Evolutionary conservation across 1,139 yeast species (phyloP).

Genomic region (Sugiyamaella sp.): DNA sequence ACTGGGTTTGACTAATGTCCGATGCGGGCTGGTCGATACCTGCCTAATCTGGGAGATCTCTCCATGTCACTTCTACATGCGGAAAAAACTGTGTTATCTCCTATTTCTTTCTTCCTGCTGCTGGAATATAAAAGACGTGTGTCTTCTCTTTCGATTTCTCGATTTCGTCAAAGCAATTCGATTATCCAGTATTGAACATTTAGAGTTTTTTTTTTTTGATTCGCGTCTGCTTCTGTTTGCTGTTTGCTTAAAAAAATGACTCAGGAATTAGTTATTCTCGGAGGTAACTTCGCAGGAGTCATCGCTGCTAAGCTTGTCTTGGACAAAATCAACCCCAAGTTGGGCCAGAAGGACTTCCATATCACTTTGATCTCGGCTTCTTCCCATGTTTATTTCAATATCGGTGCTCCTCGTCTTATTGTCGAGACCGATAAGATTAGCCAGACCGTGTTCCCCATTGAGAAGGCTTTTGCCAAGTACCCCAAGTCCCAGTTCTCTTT

Average conservation of each 20-base stretch:
- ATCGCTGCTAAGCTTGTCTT: slow-evolving; percentile 28
- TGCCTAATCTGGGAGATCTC: neutral
- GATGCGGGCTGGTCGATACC: neutral
- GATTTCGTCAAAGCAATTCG: neutral
- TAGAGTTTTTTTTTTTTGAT: neutral
- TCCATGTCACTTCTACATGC: neutral
- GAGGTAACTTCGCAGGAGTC: slow-evolving; percentile 34
- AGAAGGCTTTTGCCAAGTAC: slow-evolving; percentile 25
- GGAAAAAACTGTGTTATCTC: neutral
- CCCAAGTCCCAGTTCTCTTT: slow-evolving; percentile 27
- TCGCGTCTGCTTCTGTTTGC: neutral
- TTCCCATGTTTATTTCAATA: slow-evolving; percentile 26
- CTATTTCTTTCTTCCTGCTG: neutral
- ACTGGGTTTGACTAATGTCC: slow-evolving; percentile 13
- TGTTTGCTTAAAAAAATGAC: slow-evolving; percentile 12
- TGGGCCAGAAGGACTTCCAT: slow-evolving; percentile 17
- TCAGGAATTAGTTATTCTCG: slow-evolving; percentile 33
- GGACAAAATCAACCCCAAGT: slow-evolving; percentile 22
- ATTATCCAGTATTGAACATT: neutral
- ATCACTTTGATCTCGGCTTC: slow-evolving; percentile 31
- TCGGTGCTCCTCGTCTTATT: slow-evolving; percentile 36
- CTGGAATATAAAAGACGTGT: neutral
- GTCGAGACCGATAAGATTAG: slow-evolving; percentile 30
- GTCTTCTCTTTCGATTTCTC: neutral
- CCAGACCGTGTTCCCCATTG: slow-evolving; percentile 25